Conservation (phyloP, 2,329 filamentous ascomycete genomes). For the Talaromyces sp. region DNA sequence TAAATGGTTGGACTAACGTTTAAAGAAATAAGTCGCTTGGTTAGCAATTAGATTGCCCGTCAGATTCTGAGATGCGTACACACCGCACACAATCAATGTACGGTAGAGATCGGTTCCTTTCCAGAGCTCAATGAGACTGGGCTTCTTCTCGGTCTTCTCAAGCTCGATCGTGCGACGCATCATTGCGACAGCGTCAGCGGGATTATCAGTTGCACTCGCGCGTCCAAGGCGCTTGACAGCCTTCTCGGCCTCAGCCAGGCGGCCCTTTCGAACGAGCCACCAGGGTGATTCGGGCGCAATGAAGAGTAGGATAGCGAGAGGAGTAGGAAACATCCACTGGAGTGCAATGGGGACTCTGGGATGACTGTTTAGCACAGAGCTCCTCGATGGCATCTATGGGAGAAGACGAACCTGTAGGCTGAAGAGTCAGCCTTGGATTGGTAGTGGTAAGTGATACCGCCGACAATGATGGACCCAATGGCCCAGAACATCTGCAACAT, state of each 20-base stretch:
- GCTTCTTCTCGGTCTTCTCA: conserved; percentile 45
- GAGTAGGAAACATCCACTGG: conserved; percentile 56
- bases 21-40: conserved; percentile 58
- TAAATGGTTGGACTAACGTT: too few species aligned
- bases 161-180: conserved; percentile 55
- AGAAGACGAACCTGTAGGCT: conserved; percentile 41
- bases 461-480: conserved; percentile 57
- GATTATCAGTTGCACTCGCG: conserved; percentile 29
- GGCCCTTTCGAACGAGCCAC: conserved; percentile 51
- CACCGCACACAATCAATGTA: conserved; percentile 51
- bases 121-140: conserved; percentile 48
- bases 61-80: conserved; percentile 56
- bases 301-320: conserved; percentile 49
- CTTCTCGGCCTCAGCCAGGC: conserved; percentile 39
- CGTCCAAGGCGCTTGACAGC: conserved; percentile 48
- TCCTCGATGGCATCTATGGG: conserved; percentile 16
- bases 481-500: conserved; percentile 65
- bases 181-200: conserved; percentile 50
- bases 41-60: conserved; percentile 59
- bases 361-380: conserved; percentile 28
- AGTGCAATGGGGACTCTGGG: conserved; percentile 50
- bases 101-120: conserved; percentile 52
- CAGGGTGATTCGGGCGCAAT: conserved; percentile 46
- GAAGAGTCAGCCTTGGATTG: conserved; percentile 26
- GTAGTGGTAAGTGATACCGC: conserved; percentile 52